Base-by-base conservation (phyloP, 805 yeast genomes). In the Kodamaea fukazawae region DNA sequence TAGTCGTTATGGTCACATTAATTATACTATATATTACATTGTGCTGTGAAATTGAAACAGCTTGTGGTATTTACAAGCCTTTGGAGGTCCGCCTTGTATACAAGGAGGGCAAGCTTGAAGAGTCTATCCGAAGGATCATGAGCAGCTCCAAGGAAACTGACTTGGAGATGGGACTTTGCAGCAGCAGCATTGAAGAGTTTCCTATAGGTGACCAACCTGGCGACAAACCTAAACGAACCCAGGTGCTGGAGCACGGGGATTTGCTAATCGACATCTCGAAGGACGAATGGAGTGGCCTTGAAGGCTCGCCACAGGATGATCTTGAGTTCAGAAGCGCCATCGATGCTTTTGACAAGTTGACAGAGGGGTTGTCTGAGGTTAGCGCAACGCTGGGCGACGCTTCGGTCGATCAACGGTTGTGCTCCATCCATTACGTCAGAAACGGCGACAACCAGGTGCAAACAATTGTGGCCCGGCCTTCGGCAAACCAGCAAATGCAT, bases 381-480 rank as follows among this genome's bases (percentile, higher is more conserved):
- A 13, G 34, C 5, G 16, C n/a, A 8, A 18, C 13, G 9, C 23
- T 6, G 5, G 16, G 14, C n/a, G 23, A 12, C 2, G 13, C 12
- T 9, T 13, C 16, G 13, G 28, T 23, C 28, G 32, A 37, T 27
- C 28, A 38, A 13, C 27, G 49, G 7, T 37, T 47, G 44, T 29
- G 42, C 2, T 35, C 34, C 8, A 18, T 41, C 18, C 31, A 41
- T 16, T 42, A 38, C 28, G 25, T 16, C 3, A 41, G 34, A 7
- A 41, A 34, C 16, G 29, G 40, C 13, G 16, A 10, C 6, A 36
- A 45, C 20, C 41, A 30, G 5, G 28, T 43, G 13, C 30, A 20
- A 2, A 48, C 57, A 2, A 36, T 45, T 9, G 26, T 46, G 11
- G 49, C 51, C 13, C 35, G 32, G 6, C 56, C 56, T 5, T 39